Evolutionary conservation across 2,329 filamentous ascomycete genomes (phyloP), one percentile per base, ranked within the genome.

Genomic region (Exophiala mesophila): DNA sequence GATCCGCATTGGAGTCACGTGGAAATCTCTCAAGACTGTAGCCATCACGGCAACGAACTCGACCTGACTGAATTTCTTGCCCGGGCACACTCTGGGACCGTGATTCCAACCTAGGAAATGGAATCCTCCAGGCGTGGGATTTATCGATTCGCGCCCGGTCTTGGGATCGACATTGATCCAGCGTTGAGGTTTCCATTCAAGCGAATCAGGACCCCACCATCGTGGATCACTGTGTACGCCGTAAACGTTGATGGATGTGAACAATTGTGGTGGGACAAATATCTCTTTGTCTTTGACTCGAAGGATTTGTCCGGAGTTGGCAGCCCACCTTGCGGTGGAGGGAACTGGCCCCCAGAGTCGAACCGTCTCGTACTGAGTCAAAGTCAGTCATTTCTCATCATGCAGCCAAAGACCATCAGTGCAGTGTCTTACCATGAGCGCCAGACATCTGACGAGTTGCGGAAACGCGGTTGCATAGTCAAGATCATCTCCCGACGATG

Each of bases 31-130:
- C 16, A 54, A 30, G 21, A 49, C 15, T 3, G 44, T 43, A 33
- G 52, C 50, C 19, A 65, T 45, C 3, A 59, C 56, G 12, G 60
- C 62, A 6, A 63, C 62, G 36, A 60, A 56, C 32, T 64, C 62
- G 7, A 64, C 62, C 41, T 65, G 62, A n/a, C 58, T 57, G 48
- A 65, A 63, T 39, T 58, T 62, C 34, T 56, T 57, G 1, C 63
- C 62, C 4, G 59, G 58, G 42, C 60, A 65, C 15, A 51, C 45
- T 16, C 59, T 51, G 7, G 56, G 50, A 3, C 62, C 62, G 16
- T 54, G 49, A 12, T 49, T 41, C 61, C 61, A 65, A 3, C 61
- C 55, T 21, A 59, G 31, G 41, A 51, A 63, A 4, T 40, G 41
- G 3, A 48, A 43, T 3, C 45, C 44, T 5, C 39, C 9, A 5